A percentile compares a stretch with the other conserved stretches of the same genome.
Evolutionary conservation across 352 stramenopile genomes (phyloP).

Genomic region (Phytophthora hibernalis): DNA sequence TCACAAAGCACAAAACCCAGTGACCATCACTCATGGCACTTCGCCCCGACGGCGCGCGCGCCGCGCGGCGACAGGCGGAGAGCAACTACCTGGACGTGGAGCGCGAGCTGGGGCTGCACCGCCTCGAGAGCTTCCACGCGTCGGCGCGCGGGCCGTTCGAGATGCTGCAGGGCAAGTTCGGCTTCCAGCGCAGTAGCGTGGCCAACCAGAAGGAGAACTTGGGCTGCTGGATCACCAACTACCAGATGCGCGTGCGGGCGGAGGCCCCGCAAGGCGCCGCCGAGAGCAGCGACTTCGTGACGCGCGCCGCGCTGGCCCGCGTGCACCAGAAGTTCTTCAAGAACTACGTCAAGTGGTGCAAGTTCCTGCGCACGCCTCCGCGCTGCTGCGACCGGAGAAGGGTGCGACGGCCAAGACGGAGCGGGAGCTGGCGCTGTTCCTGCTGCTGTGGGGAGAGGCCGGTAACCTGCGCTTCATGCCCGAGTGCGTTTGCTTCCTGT

Average conservation of each 20-base stretch:
- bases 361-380: constrained; percentile 90
- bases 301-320: constrained; percentile 56
- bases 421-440: constrained; percentile 80
- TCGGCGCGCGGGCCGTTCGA: constrained; percentile 62
- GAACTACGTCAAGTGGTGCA: constrained; percentile 96
- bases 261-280: constrained; percentile 42
- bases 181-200: constrained; percentile 79
- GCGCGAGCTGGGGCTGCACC: constrained; percentile 60
- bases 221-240: constrained; percentile 87
- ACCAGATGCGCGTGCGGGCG: constrained; percentile 71
- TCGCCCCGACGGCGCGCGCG: constrained; percentile 27
- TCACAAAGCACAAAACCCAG: neutral
- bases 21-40: constrained; percentile 16
- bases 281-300: constrained; percentile 51
- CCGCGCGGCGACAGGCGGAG: constrained; percentile 60
- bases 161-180: constrained; percentile 81
- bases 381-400: constrained; percentile 65
- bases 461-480: constrained; percentile 90
- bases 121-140: constrained; percentile 70
- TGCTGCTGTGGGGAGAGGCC: constrained; percentile 86
- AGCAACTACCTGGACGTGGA: constrained; percentile 85
- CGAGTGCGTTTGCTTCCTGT: constrained; percentile 91
- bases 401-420: constrained; percentile 56
- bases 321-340: constrained; percentile 89
- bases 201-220: constrained; percentile 90